Base-by-base conservation (phyloP, 371 early-diverging fungal genomes). In the Haplosporangium sp. region DNA sequence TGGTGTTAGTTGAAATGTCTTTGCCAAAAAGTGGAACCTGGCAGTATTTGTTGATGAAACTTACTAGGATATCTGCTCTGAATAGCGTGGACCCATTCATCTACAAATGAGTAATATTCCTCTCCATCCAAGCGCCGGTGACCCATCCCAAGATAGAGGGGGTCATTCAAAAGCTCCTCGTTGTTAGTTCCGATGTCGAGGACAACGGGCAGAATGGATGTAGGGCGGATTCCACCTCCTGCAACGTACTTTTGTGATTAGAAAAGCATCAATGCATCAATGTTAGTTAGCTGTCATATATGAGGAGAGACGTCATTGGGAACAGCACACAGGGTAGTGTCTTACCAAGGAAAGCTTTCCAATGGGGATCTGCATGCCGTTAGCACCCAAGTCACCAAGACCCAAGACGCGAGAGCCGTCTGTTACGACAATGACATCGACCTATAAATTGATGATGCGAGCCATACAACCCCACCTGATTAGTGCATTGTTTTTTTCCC, bases 171-270 rank as follows among this genome's bases (percentile, higher is more conserved):
- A 11, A 90, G 73, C 16, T 62, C 53, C 55, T 88, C 84, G 67
- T 90, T 91, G 69, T 90, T 90, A 13, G 90, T 90, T 14, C 91
- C 91, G 11, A 89, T 86, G 69, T 91, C 91, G 55, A 91, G 69
- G 42, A 89, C 87, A 18, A 91, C 89, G 14, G 91, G 91, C 51
- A 91, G 67, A 21, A 88, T 86, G 41, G 87, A 83, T 16, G 85
- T 82, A 16, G 91, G 91, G 55, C 86, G 85, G 59, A 91, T 86
- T 74, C 91, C 91, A 54, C 88, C 89, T 14, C 87, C 89, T 66
- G 89, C 89, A 59, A 89, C 89, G 48, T 89, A 89, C 77, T 76
- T 46, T 41, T 21, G 5, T 8, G 20, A 47, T 16, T 5, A 18
- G 37, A 21, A 29, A 36, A 18, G 7, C 12, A 6, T 16, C n/a